Base-by-base conservation (phyloP, 129 eudicot species). In the Lonicera japonica region DNA sequence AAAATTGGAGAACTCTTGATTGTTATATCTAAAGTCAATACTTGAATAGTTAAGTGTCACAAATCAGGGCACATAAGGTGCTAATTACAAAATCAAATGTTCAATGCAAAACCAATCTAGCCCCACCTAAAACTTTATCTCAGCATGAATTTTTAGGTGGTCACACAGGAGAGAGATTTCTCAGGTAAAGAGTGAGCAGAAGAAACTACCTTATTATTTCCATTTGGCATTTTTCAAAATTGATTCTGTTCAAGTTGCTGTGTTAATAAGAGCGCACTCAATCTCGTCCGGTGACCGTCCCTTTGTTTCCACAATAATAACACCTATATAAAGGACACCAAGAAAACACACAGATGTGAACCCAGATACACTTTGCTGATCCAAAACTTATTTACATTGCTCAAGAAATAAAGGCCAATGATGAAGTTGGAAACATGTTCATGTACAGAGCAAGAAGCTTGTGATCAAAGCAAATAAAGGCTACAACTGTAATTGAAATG, bases 271-370 rank as follows among this genome's bases (percentile, higher is more conserved):
- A 56, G 75, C 91, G 16, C 91, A 89, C 29, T 92, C 96, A 47
- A 92, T 92, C 46, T 92, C 96, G 78, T 91, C 98, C 65, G 87
- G 60, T 2, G 98, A 91, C 41, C 98, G 86, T 8, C 98, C 96
- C 77, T 91, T 92, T 54, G 98, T 92, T 72, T 87, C 98, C 38
- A 92, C 96, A 51, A 92, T 95, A 18, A 84, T 92, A 61, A 83
- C 67, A 53, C 76, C 75, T 69, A 92, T 79, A 73, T 92, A 92
- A 76, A 87, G 8, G 25, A 82, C 91, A 66, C 88, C 98, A 45
- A 82, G 66, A 36, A 80, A 43, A 67, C 98, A 92, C 17, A 85
- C 80, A 3, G 75, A 63, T 0, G 89, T 86, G 54, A 92, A 92
- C 95, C 98, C 68, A 92, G 88, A 79, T 92, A 87, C 73, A 92